These are phyloP conservation scores for Pisolithus thermaeus DNA, from an alignment of 1,284 basidiomycete genomes.

Conservation along the genomic window DNA sequence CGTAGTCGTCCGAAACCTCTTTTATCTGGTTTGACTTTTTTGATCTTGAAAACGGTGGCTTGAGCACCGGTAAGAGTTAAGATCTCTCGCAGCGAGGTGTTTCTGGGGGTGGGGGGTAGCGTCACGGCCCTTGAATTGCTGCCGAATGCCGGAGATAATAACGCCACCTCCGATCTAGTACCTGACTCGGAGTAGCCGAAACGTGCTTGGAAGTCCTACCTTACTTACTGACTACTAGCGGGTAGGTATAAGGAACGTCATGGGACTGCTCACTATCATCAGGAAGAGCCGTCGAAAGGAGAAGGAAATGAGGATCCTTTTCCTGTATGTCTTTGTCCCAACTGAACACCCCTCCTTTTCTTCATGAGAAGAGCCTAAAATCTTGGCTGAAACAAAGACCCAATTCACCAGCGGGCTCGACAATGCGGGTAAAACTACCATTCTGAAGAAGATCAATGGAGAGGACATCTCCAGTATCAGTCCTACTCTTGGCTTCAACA, in stretches of 20 bases:
- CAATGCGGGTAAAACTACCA: slow-evolving; percentile 98
- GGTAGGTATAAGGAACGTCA: slow-evolving; percentile 22
- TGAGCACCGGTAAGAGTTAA: background rate
- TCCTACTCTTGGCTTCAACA: slow-evolving; percentile 98
- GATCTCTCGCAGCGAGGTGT: no score
- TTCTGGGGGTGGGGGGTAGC: background rate
- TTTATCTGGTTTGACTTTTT: background rate
- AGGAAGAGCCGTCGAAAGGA: slow-evolving; percentile 94
- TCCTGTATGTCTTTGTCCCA: slow-evolving; percentile 61
- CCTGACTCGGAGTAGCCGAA: no score
- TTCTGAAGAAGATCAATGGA: slow-evolving; percentile 88
- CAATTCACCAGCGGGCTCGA: slow-evolving; percentile 77
- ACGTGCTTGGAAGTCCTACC: no score
- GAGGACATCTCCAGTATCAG: slow-evolving; percentile 86
- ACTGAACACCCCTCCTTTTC: background rate
- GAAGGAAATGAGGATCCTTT: slow-evolving; percentile 93
- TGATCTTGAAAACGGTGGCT: no score
- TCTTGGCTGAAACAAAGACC: slow-evolving; percentile 11
- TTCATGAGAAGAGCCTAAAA: no score
- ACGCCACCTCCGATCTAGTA: background rate
- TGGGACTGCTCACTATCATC: slow-evolving; percentile 96
- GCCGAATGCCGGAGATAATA: background rate
- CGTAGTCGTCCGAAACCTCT: slow-evolving; percentile 34
- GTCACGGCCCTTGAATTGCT: background rate
- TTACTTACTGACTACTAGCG: no score